phyloP scores from a whole-genome alignment of 768 basidiomycete species.

The Leccinum incarnatum region DNA sequence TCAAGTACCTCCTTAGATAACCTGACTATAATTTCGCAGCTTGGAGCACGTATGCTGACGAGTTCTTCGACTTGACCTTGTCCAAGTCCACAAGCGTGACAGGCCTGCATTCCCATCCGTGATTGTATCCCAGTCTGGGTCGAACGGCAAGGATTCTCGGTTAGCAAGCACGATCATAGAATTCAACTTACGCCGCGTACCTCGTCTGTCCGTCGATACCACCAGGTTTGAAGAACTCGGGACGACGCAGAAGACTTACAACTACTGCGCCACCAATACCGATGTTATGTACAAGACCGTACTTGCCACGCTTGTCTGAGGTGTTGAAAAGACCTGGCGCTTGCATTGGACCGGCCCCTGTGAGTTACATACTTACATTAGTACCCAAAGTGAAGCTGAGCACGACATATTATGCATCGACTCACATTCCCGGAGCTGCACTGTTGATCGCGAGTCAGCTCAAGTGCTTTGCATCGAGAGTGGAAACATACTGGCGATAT shows the following conservation, averaged over 20 bases:
- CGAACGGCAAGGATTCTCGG: neutral
- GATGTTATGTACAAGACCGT: constrained; percentile 79
- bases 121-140: constrained; percentile 74
- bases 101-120: constrained; percentile 63
- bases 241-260: constrained; percentile 70
- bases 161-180: neutral
- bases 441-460: constrained; percentile 31
- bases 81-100: constrained; percentile 64
- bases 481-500: constrained; percentile 62
- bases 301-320: constrained; percentile 68
- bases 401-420: neutral
- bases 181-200: constrained; percentile 31
- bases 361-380: constrained; percentile 35
- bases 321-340: constrained; percentile 64
- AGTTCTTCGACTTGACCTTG: constrained; percentile 70
- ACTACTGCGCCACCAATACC: constrained; percentile 81
- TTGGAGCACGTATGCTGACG: constrained; percentile 44
- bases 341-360: constrained; percentile 87
- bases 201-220: constrained; percentile 66
- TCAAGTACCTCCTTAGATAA: too few relatives aligned
- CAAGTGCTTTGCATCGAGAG: neutral
- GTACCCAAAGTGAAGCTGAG: neutral
- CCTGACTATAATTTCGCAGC: constrained; percentile 2
- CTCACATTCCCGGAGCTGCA: constrained; percentile 72
- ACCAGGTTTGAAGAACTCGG: constrained; percentile 70